Evolutionary conservation across 768 basidiomycete genomes (phyloP), one percentile per base, ranked within the genome.

Genomic region (Tylopilus cervinicoccineus): DNA sequence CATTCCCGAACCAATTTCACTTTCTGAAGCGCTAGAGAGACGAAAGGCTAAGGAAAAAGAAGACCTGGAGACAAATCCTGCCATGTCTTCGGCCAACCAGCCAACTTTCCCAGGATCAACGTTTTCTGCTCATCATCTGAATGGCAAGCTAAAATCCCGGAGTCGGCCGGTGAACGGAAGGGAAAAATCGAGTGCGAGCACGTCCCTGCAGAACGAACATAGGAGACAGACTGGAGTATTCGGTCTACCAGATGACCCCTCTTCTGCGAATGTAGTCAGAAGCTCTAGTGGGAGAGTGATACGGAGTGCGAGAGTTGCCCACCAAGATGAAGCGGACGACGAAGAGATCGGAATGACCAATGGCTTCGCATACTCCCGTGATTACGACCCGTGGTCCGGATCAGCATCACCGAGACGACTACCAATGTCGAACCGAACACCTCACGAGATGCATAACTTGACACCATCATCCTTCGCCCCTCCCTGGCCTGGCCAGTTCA

Each of bases 41-140:
- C 78, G 79, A 31, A 73, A 73, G 49, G 70, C 66, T 3, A 79
- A 76, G 54, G 77, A 76, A 65, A 77, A 74, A 49, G 77, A 75
- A 55, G 62, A 78, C n/a, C 61, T 80, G n/a, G 77, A 82, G 45
- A 79, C 78, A 41, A 76, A 83, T 58, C 79, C 81, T 31, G 77
- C 78, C 28, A 69, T 79, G 64, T 66, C 68, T 32, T 66, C 63
- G 29, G 60, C 66, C n/a, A 52, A 60, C 29, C 62, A 52, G 44
- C 62, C 58, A 32, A 55, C 48, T 57, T 48, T 66, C 38, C 61
- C 62, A 47, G 56, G 58, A 12, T 56, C 62, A 32, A 50, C 51
- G 26, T 53, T 48, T 5, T 45, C 57, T 31, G 38, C 50, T n/a
- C 47, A 50, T 45, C 57, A 60, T 1, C 14, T 54, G 13, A 69